These are phyloP conservation scores for Solanum pennellii DNA, from an alignment of 257 asterid species.

Conservation along the genomic window DNA sequence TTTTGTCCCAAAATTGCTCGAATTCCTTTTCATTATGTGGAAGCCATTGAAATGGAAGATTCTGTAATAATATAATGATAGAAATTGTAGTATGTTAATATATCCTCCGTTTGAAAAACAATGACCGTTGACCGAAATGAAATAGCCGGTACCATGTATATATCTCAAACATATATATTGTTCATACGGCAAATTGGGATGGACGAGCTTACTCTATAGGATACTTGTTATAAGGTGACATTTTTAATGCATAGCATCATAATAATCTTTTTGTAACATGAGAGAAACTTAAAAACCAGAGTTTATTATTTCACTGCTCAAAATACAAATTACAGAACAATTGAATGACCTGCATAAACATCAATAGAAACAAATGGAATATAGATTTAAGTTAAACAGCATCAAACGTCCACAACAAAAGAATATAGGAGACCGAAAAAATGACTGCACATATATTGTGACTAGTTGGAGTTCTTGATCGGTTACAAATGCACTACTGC, in stretches of 20 bases:
- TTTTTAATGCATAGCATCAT: neutral
- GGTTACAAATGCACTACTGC: slow-evolving; percentile 58
- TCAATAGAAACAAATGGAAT: neutral
- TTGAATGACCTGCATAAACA: neutral
- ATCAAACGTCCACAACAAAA: neutral
- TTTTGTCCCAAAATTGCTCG: neutral
- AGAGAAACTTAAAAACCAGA: neutral
- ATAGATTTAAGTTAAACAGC: neutral
- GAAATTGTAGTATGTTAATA: neutral
- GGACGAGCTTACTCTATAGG: neutral
- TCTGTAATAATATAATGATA: neutral
- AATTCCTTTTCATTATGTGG: neutral
- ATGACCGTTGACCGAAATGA: neutral
- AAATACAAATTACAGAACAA: neutral
- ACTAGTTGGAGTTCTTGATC: neutral
- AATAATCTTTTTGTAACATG: neutral
- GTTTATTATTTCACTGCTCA: neutral
- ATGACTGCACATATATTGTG: neutral
- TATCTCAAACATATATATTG: neutral
- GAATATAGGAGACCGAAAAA: neutral
- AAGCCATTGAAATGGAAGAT: neutral
- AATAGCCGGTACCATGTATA: neutral
- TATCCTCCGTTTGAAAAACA: neutral
- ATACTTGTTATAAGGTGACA: no score
- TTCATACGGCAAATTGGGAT: neutral